These are phyloP conservation scores for Termitomyces sp. DNA, from an alignment of 768 basidiomycete species.

Conservation along the genomic window DNA sequence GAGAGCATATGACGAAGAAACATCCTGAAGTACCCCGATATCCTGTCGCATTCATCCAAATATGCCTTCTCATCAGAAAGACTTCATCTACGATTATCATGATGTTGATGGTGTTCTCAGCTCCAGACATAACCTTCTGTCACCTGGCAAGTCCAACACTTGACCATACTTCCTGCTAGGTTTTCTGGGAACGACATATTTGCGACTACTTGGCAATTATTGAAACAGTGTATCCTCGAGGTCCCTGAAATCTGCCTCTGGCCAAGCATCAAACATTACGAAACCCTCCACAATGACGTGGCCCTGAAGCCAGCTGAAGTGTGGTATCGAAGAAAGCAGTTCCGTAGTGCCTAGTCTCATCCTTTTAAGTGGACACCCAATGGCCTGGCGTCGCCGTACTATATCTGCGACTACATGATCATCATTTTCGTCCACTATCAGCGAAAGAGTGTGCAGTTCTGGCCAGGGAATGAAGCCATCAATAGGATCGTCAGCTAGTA, in stretches of 20 bases:
- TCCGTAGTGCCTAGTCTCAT: slow-evolving; percentile 27
- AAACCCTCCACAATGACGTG: slow-evolving; percentile 26
- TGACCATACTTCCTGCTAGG: too few relatives aligned
- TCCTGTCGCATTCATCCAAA: background rate
- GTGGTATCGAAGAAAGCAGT: slow-evolving; percentile 17
- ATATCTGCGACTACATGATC: slow-evolving; percentile 25
- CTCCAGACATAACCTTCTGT: background rate
- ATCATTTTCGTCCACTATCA: slow-evolving; percentile 29
- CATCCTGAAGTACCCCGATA: background rate
- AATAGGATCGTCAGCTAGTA: slow-evolving; percentile 21
- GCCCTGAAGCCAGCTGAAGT: slow-evolving; percentile 14
- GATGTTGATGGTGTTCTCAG: background rate
- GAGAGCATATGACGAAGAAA: background rate
- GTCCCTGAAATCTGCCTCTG: slow-evolving; percentile 25
- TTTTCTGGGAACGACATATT: background rate
- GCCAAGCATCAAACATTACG: slow-evolving; percentile 30
- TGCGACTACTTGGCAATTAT: background rate
- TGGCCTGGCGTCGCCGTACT: slow-evolving; percentile 21
- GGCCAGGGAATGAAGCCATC: slow-evolving; percentile 32
- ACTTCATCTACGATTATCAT: background rate
- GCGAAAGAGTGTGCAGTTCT: slow-evolving; percentile 26
- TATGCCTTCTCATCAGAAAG: background rate
- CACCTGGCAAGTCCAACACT: background rate
- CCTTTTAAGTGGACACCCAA: slow-evolving; percentile 28
- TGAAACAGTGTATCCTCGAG: slow-evolving; percentile 29